Evolutionary conservation across 768 basidiomycete species (phyloP).

Genomic region (Mycena capillaripes): DNA sequence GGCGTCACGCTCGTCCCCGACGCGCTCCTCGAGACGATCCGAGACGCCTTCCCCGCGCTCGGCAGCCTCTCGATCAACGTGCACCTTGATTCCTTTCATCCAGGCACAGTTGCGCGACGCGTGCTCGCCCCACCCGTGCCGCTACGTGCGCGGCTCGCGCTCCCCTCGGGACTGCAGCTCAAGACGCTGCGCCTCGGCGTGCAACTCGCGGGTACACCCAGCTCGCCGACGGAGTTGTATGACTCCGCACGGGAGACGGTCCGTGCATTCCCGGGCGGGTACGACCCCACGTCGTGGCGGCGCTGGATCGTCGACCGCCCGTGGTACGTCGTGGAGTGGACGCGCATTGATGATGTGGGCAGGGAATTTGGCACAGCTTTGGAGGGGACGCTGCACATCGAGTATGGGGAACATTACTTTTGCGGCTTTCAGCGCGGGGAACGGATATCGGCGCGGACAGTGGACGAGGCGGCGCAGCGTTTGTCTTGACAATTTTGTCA

Average conservation of each 20-base stretch:
- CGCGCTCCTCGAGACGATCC: slow-evolving; percentile 33
- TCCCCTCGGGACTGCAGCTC: background rate
- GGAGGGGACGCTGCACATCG: slow-evolving; percentile 17
- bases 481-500: no score
- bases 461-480: slow-evolving; percentile 15
- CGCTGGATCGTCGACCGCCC: slow-evolving; percentile 32
- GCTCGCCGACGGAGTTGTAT: background rate
- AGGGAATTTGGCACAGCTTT: background rate
- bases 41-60: slow-evolving; percentile 31
- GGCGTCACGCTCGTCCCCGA: slow-evolving; percentile 35
- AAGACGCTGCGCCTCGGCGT: slow-evolving; percentile 11
- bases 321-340: slow-evolving; percentile 33
- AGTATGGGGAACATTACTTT: slow-evolving; percentile 32
- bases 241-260: slow-evolving; percentile 10
- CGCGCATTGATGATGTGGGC: background rate
- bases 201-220: slow-evolving; percentile 18
- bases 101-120: slow-evolving; percentile 29
- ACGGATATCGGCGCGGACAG: slow-evolving; percentile 11
- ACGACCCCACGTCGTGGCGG: slow-evolving; percentile 34
- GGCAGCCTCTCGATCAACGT: slow-evolving; percentile 37
- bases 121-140: background rate
- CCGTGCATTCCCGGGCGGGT: slow-evolving; percentile 8
- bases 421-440: slow-evolving; percentile 28
- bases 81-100: slow-evolving; percentile 40
- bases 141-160: background rate